Conservation (phyloP, 495 filamentous ascomycete species). For the Daldinia grandis region DNA sequence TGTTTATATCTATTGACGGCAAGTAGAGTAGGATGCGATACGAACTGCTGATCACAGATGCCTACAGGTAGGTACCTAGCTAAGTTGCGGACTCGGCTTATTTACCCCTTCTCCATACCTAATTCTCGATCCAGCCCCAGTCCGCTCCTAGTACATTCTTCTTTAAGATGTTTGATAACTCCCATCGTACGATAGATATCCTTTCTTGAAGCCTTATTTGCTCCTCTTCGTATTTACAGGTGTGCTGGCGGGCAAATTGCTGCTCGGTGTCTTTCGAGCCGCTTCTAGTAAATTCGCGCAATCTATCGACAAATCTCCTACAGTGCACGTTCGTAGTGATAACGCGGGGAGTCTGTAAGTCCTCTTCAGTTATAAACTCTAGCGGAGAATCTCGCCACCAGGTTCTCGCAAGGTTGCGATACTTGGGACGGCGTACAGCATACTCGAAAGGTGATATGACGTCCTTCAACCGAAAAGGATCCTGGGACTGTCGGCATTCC, state of each 20-base stretch:
- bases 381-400: constrained; percentile 16
- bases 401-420: background rate
- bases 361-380: background rate
- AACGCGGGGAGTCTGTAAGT: constrained; percentile 9
- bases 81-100: too few species aligned
- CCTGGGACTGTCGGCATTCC: constrained; percentile 5
- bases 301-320: background rate
- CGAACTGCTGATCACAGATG: too few species aligned
- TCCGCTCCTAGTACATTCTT: background rate
- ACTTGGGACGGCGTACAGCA: constrained; percentile 7
- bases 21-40: too few species aligned
- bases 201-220: background rate
- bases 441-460: constrained; percentile 22
- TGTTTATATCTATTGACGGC: too few species aligned
- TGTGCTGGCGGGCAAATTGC: background rate
- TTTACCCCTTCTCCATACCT: background rate
- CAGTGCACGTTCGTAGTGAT: background rate
- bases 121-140: background rate
- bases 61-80: too few species aligned
- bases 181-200: background rate
- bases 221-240: too few species aligned
- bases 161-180: background rate
- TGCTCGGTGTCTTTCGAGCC: too few species aligned
- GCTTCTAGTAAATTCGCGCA: background rate
- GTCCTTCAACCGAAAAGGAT: background rate